Conservation (phyloP, 1,139 yeast species). For the Blastobotrys petasosporus region DNA sequence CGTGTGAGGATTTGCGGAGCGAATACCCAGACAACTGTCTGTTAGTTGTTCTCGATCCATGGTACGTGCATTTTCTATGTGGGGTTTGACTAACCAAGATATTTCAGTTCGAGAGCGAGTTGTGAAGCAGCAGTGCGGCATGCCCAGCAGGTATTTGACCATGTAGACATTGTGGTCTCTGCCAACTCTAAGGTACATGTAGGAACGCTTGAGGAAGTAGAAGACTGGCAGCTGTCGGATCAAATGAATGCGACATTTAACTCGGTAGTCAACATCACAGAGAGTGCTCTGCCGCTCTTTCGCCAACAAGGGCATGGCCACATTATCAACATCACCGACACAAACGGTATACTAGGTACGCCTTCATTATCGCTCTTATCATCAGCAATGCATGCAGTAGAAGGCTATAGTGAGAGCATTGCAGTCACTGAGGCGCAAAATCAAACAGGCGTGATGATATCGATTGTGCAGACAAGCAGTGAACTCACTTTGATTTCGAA, state of each 20-base stretch:
- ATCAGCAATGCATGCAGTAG: slow-evolving; percentile 32
- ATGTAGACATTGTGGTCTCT: slow-evolving; percentile 29
- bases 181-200: slow-evolving; percentile 12
- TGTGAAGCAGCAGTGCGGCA: no score
- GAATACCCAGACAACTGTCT: slow-evolving; percentile 1
- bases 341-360: slow-evolving; percentile 31
- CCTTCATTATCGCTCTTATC: slow-evolving; percentile 29
- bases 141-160: slow-evolving; percentile 17
- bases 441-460: slow-evolving; percentile 25
- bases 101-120: no score
- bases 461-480: slow-evolving; percentile 30
- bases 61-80: background rate
- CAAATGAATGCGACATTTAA: slow-evolving; percentile 29
- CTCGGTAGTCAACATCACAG: slow-evolving; percentile 29
- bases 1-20: background rate
- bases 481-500: slow-evolving; percentile 29
- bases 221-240: slow-evolving; percentile 28
- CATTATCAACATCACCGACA: slow-evolving; percentile 30
- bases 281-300: slow-evolving; percentile 29
- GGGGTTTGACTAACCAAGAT: no score
- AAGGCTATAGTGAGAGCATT: slow-evolving; percentile 33
- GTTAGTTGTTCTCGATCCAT: background rate
- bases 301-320: slow-evolving; percentile 28
- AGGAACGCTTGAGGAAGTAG: slow-evolving; percentile 31
- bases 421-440: slow-evolving; percentile 29